phyloP scores from a whole-genome alignment of 768 basidiomycete genomes.

The Chiua virens region DNA sequence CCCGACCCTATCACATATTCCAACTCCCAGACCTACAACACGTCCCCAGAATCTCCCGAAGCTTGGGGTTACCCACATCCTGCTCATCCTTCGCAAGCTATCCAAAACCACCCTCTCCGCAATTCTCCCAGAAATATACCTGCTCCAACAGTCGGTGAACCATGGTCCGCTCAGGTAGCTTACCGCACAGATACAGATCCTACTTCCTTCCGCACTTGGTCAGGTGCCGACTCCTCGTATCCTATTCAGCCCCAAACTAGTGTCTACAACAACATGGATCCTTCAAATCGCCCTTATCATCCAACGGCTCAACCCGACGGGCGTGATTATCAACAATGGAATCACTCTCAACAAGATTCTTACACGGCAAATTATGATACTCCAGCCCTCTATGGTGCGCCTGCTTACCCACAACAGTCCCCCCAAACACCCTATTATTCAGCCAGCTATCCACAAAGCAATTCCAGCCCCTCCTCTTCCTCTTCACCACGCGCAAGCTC shows the following conservation, averaged over 20 bases:
- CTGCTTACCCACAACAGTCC: constrained; percentile 28
- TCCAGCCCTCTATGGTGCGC: constrained; percentile 22
- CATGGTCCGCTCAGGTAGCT: constrained; percentile 22
- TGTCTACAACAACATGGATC: constrained; percentile 37
- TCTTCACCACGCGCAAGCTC: constrained; percentile 32
- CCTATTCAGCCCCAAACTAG: constrained; percentile 23
- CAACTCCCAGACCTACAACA: constrained; percentile 40
- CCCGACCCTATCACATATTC: constrained; percentile 44
- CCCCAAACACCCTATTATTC: constrained; percentile 33
- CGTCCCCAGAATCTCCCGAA: constrained; percentile 45
- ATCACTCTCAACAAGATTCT: constrained; percentile 25
- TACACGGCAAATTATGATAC: constrained; percentile 27
- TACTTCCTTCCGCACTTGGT: constrained; percentile 53
- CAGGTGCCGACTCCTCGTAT: constrained; percentile 39
- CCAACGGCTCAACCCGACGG: constrained; percentile 39
- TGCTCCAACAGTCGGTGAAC: constrained; percentile 12
- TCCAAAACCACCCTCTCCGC: constrained; percentile 52
- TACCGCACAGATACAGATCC: constrained; percentile 32
- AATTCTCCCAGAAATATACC: constrained; percentile 28
- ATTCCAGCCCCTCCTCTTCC: constrained; percentile 12
- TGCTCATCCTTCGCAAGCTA: constrained; percentile 35
- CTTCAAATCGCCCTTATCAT: constrained; percentile 35
- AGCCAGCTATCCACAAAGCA: constrained; percentile 24
- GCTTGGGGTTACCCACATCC: constrained; percentile 53
- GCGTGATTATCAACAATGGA: constrained; percentile 36